Base-by-base conservation (phyloP, 2,329 filamentous ascomycete genomes). In the Aspergillus arachidicola region DNA sequence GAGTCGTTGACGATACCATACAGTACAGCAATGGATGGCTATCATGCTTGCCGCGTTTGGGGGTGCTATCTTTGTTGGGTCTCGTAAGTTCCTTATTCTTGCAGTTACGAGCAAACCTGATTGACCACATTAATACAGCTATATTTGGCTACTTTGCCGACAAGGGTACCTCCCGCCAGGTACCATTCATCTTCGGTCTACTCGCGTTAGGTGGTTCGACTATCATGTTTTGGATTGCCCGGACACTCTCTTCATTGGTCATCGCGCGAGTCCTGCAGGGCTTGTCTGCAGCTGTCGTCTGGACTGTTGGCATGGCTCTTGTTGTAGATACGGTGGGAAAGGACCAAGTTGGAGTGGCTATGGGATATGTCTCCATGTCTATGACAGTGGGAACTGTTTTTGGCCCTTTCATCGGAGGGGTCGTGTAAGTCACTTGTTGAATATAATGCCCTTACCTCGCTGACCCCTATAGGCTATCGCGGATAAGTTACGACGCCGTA, bases 11-110 rank as follows among this genome's bases (percentile, higher is more conserved):
- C 23, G 30, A n/a, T 41, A 12, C 12, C 1, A n/a, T 21, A 55
- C 54, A 69, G 85, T 90, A 1, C 91, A 93, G 74, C 83, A 82
- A 70, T 92, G 89, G 89, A 85, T 89, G 10, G 89, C 89, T 0
- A 83, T 92, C 14, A 81, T 93, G 7, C 80, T 93, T 1, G 89
- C 89, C 11, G 86, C 88, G 21, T 93, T 92, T 72, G 90, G 89
- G 36, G 88, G 85, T 1, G 86, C 89, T 1, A 78, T 93, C 10
- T 83, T 92, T 12, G 77, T 75, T 16, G 71, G 71, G n/a, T 74
- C 73, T n/a, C 74, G 73, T 76, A 50, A 58, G 71, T 70, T 32
- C 11, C 23, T 12, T 34, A 12, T n/a, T 21, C 14, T 2, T 23
- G 5, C n/a, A 36, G 14, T 53, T 59, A 50, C 6, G 16, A 19